Evolutionary conservation across 2,329 filamentous ascomycete species (phyloP), one percentile per base, ranked within the genome.

Genomic region (Xylariaceae sp.): DNA sequence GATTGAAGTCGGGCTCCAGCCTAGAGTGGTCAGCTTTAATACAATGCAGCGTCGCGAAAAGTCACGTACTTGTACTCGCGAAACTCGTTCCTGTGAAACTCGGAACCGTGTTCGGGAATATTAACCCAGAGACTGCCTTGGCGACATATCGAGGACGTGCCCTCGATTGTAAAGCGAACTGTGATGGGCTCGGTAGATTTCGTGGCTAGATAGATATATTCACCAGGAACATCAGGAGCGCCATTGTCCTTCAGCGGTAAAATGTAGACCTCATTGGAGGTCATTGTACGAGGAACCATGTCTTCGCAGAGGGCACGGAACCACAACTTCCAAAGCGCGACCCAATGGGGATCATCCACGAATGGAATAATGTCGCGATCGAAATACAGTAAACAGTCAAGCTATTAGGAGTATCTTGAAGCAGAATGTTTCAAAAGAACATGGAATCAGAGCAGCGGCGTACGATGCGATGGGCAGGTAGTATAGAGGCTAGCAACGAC

Each of bases 51-150:
- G 13, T 26, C 22, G 31, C n/a, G 35, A 34, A 18, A 24, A 37
- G 28, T 12, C 36, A 18, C 83, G 64, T 74, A 96, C 91, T 88
- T 91, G 77, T 86, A 94, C 68, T 95, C 85, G 56, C 82, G 81
- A 64, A 95, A 98, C 26, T 77, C 76, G 57, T 85, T 76, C 54
- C 93, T 83, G 50, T 81, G 77, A 61, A 97, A 98, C 33, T 81
- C 69, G 37, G 80, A 71, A 44, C 84, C 89, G 55, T 83, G 74
- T 47, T 84, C 78, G 7, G 93, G 93, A 46, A 97, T 87, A 64
- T 98, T 98, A 59, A 95, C 85, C 91, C 93, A 98, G 49, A 98
- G 75, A 61, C 87, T 96, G 45, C 94, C 93, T 67, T 95, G 76
- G 53, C 89, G 81, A 65, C 90, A 96, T 72, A 98, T 93, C 48